Conservation (phyloP, 2,329 filamentous ascomycete genomes). For the Trichoderma sp. region DNA sequence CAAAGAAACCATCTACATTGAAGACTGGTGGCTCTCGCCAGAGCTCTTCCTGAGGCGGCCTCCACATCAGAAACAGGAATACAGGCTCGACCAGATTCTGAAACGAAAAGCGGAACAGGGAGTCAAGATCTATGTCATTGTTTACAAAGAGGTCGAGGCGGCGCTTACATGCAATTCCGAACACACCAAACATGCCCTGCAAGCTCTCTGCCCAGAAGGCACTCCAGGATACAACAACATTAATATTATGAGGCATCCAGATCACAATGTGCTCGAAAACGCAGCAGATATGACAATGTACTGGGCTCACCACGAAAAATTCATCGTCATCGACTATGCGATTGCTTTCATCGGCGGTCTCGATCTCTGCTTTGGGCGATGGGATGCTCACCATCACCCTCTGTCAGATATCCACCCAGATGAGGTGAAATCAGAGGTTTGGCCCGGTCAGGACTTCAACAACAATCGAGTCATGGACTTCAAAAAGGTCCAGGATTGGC, state of each 20-base stretch:
- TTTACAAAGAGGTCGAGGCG: constrained; percentile 84
- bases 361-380: constrained; percentile 92
- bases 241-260: constrained; percentile 81
- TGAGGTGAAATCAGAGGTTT: constrained; percentile 78
- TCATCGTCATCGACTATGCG: constrained; percentile 89
- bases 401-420: constrained; percentile 85
- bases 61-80: constrained; percentile 78
- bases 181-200: constrained; percentile 86
- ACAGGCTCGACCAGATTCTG: constrained; percentile 78
- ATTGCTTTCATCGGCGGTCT: constrained; percentile 91
- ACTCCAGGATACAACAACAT: constrained; percentile 85
- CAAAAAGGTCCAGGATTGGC: constrained; percentile 85
- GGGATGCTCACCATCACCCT: constrained; percentile 83
- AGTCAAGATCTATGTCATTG: constrained; percentile 89
- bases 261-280: constrained; percentile 93
- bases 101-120: constrained; percentile 88
- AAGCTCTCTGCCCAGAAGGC: constrained; percentile 76
- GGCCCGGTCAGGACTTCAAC: constrained; percentile 96
- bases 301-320: constrained; percentile 98
- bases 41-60: constrained; percentile 84
- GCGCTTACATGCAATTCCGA: constrained; percentile 87
- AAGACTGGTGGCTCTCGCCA: constrained; percentile 94
- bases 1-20: constrained; percentile 91
- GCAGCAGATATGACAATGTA: constrained; percentile 95
- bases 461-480: constrained; percentile 98